Percentiles rank a stretch among this genome's conserved stretches.
Evolutionary conservation across 495 filamentous ascomycete genomes (phyloP).

Genomic region (Penicillium manginii): DNA sequence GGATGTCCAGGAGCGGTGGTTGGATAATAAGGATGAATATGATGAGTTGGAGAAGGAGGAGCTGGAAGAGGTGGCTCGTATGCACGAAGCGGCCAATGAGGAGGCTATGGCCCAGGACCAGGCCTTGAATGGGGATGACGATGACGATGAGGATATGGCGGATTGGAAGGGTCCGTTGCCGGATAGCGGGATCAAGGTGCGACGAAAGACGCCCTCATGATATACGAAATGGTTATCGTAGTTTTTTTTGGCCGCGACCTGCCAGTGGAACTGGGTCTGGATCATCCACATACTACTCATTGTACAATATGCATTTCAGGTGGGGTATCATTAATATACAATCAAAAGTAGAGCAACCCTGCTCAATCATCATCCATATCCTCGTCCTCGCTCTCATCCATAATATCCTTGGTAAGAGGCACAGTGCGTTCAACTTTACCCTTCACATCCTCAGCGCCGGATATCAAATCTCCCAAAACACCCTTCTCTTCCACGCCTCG

Average conservation of each 20-base stretch:
- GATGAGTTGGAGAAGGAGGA: conserved; percentile 77
- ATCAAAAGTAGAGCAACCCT: neutral
- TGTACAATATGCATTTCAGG: conserved; percentile 33
- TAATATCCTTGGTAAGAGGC: conserved; percentile 23
- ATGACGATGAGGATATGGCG: conserved; percentile 42
- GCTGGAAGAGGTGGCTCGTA: conserved; percentile 64
- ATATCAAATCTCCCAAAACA: conserved; percentile 44
- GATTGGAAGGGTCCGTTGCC: conserved; percentile 38
- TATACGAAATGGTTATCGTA: neutral
- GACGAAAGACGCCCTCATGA: conserved; percentile 48
- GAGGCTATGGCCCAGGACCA: conserved; percentile 17
- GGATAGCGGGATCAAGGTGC: conserved; percentile 51
- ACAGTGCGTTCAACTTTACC: conserved; percentile 18
- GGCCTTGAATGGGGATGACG: conserved; percentile 25
- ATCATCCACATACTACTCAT: neutral
- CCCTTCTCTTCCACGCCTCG: conserved; percentile 48
- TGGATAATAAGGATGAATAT: conserved; percentile 85
- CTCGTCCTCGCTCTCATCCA: conserved; percentile 55
- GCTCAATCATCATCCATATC: conserved; percentile 44
- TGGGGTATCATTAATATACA: conserved; percentile 27
- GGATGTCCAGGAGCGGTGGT: conserved; percentile 94
- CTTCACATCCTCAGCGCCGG: conserved; percentile 21
- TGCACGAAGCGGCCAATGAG: conserved; percentile 35
- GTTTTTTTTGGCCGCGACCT: neutral
- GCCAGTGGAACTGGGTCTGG: neutral